A percentile compares a stretch with the other conserved stretches of the same genome.
Conservation (phyloP, 495 filamentous ascomycete species). For the Trypethelium eluteriae region DNA sequence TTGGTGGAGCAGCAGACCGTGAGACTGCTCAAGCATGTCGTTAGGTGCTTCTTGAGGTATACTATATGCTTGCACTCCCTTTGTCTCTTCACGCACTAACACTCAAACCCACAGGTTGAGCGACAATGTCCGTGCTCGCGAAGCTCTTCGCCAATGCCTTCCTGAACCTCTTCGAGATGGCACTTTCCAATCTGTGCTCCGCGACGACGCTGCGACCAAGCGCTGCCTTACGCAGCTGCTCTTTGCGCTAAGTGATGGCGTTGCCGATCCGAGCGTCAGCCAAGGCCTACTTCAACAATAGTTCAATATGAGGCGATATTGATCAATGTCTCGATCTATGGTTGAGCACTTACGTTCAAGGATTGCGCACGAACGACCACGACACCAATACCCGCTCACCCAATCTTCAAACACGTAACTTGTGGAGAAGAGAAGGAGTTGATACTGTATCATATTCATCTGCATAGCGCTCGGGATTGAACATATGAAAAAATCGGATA, state of each 20-base stretch:
- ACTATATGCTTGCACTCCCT: conserved; percentile 26
- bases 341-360: neutral
- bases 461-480: neutral
- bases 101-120: conserved; percentile 54
- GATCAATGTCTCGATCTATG: neutral
- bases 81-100: conserved; percentile 25
- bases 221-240: conserved; percentile 92
- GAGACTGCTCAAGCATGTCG: conserved; percentile 91
- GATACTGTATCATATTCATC: neutral
- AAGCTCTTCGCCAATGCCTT: conserved; percentile 92
- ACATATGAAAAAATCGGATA: neutral
- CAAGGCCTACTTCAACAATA: conserved; percentile 1
- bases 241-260: conserved; percentile 93
- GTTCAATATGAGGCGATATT: neutral
- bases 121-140: conserved; percentile 91
- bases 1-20: conserved; percentile 97
- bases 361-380: neutral
- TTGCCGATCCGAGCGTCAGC: conserved; percentile 48
- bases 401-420: neutral
- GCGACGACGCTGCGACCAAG: conserved; percentile 96
- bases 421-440: neutral
- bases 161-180: conserved; percentile 94
- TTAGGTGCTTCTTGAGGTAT: conserved; percentile 90
- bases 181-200: conserved; percentile 91
- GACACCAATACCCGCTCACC: neutral